Conservation (phyloP, 352 stramenopile species). For the Globisporangium yorkense region DNA sequence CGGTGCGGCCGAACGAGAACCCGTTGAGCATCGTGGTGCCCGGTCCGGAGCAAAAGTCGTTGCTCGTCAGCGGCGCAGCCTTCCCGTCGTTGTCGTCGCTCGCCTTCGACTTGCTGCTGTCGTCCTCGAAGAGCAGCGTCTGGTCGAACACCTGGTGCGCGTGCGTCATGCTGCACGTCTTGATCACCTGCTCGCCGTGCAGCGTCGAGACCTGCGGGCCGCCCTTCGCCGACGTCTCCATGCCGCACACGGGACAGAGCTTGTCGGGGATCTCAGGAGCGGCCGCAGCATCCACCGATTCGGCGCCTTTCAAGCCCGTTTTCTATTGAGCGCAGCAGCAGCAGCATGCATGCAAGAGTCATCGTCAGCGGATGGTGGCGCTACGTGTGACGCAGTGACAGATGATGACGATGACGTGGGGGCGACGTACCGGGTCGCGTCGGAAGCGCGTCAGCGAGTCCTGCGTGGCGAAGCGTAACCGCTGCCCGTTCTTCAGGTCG, state of each 20-base stretch:
- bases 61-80: not conserved
- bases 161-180: constrained; percentile 67
- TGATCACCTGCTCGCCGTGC: constrained; percentile 53
- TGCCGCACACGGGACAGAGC: constrained; percentile 65
- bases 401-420: no score
- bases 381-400: not conserved
- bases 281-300: constrained; percentile 16
- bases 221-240: constrained; percentile 42
- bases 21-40: constrained; percentile 77
- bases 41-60: constrained; percentile 43
- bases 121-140: constrained; percentile 36
- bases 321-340: constrained; percentile 12
- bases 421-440: constrained; percentile 32
- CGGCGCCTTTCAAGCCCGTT: constrained; percentile 34
- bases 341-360: not conserved
- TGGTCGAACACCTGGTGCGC: constrained; percentile 54
- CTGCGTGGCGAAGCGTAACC: constrained; percentile 45
- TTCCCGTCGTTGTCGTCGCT: not conserved
- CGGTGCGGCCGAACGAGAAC: constrained; percentile 36
- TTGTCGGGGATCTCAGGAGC: constrained; percentile 10
- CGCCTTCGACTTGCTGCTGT: not conserved
- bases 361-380: not conserved
- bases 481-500: constrained; percentile 62
- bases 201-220: constrained; percentile 47
- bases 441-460: constrained; percentile 50